Conservation (phyloP, 2,329 filamentous ascomycete species). For the Aspergillus sp. region DNA sequence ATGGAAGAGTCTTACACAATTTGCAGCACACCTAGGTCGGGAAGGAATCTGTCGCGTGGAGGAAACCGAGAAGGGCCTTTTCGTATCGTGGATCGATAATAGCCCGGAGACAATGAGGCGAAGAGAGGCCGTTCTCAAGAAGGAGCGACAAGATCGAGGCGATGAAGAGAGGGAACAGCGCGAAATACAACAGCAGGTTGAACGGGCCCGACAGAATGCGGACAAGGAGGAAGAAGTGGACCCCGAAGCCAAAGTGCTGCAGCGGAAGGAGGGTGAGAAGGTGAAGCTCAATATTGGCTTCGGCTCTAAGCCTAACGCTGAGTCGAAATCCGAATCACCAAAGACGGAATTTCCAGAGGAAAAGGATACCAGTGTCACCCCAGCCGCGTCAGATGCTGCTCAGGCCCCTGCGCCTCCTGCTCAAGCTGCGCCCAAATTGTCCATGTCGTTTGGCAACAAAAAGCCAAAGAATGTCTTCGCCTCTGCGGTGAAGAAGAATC, state of each 20-base stretch:
- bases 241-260: conserved; percentile 37
- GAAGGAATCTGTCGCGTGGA: conserved; percentile 88
- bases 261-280: conserved; percentile 68
- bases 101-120: conserved; percentile 77
- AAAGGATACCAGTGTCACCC: conserved; percentile 10
- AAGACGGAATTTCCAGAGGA: conserved; percentile 17
- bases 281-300: conserved; percentile 65
- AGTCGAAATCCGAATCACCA: conserved; percentile 19
- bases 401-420: conserved; percentile 9
- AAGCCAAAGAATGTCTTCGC: conserved; percentile 65
- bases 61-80: conserved; percentile 77
- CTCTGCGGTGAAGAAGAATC: conserved; percentile 61
- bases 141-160: conserved; percentile 81
- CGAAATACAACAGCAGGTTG: conserved; percentile 78
- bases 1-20: conserved; percentile 84
- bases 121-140: conserved; percentile 74
- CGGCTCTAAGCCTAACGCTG: conserved; percentile 18
- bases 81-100: conserved; percentile 87
- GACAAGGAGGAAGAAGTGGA: conserved; percentile 41
- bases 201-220: conserved; percentile 62
- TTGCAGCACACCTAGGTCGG: conserved; percentile 77
- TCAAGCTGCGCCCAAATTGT: conserved; percentile 39
- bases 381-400: conserved; percentile 7
- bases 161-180: conserved; percentile 86
- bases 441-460: conserved; percentile 58